Evolutionary conservation across 495 filamentous ascomycete species (phyloP).

Genomic region (Neurospora hispaniola): DNA sequence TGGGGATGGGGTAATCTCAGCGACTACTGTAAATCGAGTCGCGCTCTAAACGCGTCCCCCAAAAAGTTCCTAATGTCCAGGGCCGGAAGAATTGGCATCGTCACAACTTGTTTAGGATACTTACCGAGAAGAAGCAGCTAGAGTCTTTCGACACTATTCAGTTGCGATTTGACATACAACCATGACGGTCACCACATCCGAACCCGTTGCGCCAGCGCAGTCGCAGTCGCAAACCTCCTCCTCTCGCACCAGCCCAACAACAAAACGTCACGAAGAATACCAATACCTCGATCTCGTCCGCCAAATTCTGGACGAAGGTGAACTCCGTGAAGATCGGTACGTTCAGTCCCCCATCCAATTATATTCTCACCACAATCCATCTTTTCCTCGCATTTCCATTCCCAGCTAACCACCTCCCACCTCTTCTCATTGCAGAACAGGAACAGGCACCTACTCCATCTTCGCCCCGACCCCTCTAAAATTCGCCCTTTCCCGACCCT

Average conservation of each 20-base stretch:
- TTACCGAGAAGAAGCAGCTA: not conserved
- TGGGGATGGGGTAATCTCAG: not conserved
- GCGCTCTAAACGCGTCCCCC: not conserved
- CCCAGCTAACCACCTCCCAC: not conserved
- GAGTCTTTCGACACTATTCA: not conserved
- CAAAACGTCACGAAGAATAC: conserved; percentile 18
- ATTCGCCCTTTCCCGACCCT: conserved; percentile 50
- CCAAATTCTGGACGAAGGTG: conserved; percentile 20
- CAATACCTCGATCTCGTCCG: conserved; percentile 24
- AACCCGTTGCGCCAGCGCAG: not conserved
- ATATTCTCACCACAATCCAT: too few relatives aligned
- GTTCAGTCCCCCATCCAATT: not conserved
- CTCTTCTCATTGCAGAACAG: conserved; percentile 48
- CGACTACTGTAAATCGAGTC: not conserved
- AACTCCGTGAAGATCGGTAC: conserved; percentile 22
- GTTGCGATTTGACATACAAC: not conserved
- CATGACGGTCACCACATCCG: conserved; percentile 9
- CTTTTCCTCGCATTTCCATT: not conserved
- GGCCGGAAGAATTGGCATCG: not conserved
- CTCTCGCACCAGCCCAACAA: not conserved
- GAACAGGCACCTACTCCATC: conserved; percentile 81
- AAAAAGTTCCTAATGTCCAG: not conserved
- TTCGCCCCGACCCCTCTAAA: conserved; percentile 79
- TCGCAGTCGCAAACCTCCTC: not conserved
- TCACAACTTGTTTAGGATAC: not conserved